These are phyloP conservation scores for Acacia concinna DNA, from an alignment of 331 rosid species.

Conservation along the genomic window DNA sequence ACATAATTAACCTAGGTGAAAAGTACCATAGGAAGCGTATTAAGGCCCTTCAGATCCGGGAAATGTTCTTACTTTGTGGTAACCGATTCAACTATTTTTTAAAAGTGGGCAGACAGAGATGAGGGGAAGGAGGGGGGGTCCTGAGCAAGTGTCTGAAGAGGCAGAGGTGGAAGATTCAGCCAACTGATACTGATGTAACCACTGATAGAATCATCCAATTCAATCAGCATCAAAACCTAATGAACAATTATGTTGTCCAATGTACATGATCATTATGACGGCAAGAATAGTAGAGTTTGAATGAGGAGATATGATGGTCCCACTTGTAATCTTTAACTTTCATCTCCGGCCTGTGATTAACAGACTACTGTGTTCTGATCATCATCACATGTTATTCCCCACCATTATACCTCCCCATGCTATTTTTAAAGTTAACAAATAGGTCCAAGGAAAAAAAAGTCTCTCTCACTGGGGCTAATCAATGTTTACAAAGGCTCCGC, in stretches of 20 bases:
- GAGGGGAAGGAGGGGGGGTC: slow-evolving; percentile 3
- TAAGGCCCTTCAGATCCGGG: slow-evolving; percentile 34
- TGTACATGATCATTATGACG: slow-evolving; percentile 8
- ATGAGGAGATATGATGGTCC: slow-evolving; percentile 2
- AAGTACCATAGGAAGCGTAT: slow-evolving; percentile 28
- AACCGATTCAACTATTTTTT: slow-evolving; percentile 26
- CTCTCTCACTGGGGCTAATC: background rate
- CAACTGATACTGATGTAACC: slow-evolving; percentile 29
- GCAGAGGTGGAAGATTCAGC: slow-evolving; percentile 1
- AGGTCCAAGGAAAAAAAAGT: background rate
- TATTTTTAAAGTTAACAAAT: background rate
- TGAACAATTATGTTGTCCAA: slow-evolving; percentile 26
- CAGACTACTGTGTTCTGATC: background rate
- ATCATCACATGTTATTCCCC: slow-evolving; percentile 17
- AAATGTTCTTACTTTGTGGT: slow-evolving; percentile 34
- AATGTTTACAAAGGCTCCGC: background rate
- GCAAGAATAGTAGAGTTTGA: slow-evolving; percentile 1
- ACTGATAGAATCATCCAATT: slow-evolving; percentile 22
- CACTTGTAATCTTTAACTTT: background rate
- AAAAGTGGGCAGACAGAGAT: slow-evolving; percentile 7
- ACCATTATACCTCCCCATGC: background rate
- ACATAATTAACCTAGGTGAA: slow-evolving; percentile 6
- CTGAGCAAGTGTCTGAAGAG: slow-evolving; percentile 13
- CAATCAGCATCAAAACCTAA: slow-evolving; percentile 9
- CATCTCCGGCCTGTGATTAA: background rate